These are phyloP conservation scores for Talaromyces sp. DNA, from an alignment of 2,329 filamentous ascomycete species.

Conservation along the genomic window DNA sequence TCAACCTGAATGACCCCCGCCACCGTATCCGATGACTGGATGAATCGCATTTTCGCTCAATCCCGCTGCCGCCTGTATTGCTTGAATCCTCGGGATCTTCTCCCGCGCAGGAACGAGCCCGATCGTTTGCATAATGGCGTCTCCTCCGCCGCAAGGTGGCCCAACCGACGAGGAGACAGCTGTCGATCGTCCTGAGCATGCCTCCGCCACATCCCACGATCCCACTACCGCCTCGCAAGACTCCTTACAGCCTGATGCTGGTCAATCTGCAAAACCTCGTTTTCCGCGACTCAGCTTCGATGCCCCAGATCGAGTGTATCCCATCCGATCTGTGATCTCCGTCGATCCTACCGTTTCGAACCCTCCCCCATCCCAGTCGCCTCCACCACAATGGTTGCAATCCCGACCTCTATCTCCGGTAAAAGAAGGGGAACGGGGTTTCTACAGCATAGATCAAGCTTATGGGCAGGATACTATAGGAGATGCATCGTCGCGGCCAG, in stretches of 20 bases:
- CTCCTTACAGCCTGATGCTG: background rate
- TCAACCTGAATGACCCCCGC: background rate
- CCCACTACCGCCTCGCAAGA: background rate
- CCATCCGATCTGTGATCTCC: slow-evolving; percentile 71
- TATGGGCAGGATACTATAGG: slow-evolving; percentile 23
- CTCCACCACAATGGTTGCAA: slow-evolving; percentile 29
- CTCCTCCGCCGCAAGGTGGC: slow-evolving; percentile 1
- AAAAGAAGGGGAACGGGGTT: slow-evolving; percentile 26
- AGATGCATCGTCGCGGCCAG: background rate
- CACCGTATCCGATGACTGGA: slow-evolving; percentile 9
- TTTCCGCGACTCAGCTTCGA: slow-evolving; percentile 29
- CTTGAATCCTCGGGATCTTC: background rate
- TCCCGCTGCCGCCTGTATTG: background rate
- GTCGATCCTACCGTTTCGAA: slow-evolving; percentile 38
- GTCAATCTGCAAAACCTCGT: slow-evolving; percentile 8
- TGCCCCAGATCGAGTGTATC: slow-evolving; percentile 65
- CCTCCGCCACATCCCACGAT: background rate
- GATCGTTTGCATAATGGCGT: slow-evolving; percentile 11
- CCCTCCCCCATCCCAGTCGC: slow-evolving; percentile 4
- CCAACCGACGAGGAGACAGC: background rate
- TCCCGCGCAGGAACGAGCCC: background rate
- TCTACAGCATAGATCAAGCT: slow-evolving; percentile 28
- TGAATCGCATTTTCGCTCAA: background rate
- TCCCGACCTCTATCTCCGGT: slow-evolving; percentile 14
- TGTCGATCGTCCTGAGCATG: background rate